Evolutionary conservation across 805 yeast genomes (phyloP).

Genomic region (Schizosaccharomyces octosporus): DNA sequence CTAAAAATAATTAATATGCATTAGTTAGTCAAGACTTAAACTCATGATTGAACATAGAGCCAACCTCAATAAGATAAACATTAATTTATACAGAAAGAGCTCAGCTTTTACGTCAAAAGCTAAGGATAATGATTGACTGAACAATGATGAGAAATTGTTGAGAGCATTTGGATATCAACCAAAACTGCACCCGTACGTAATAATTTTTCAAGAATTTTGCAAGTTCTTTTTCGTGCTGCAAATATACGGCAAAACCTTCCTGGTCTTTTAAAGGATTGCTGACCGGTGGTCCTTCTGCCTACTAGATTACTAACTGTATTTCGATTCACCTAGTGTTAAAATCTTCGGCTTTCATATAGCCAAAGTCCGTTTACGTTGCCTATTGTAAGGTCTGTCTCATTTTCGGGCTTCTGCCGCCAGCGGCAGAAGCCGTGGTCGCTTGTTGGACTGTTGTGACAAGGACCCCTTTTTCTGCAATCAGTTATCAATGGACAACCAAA

Average conservation of each 20-base stretch:
- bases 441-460: slow-evolving; percentile 10
- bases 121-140: too few relatives aligned
- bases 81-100: too few relatives aligned
- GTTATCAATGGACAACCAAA: slow-evolving; percentile 7
- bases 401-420: slow-evolving; percentile 10
- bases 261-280: slow-evolving; percentile 5
- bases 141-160: not conserved
- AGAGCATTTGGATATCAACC: not conserved
- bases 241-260: not conserved
- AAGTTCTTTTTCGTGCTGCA: slow-evolving; percentile 12
- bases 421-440: slow-evolving; percentile 9
- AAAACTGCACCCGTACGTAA: not conserved
- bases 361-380: slow-evolving; percentile 10
- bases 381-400: slow-evolving; percentile 10
- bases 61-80: too few relatives aligned
- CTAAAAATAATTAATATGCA: too few relatives aligned
- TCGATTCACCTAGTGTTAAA: slow-evolving; percentile 6
- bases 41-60: too few relatives aligned
- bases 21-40: too few relatives aligned
- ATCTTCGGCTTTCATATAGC: slow-evolving; percentile 9
- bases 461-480: slow-evolving; percentile 9
- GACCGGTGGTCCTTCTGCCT: slow-evolving; percentile 10
- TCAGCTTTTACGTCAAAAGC: too few relatives aligned
- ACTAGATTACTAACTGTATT: slow-evolving; percentile 7
- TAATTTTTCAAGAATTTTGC: not conserved